Base-by-base conservation (phyloP, 1,284 basidiomycete genomes). In the Fistulinella cinereoalba region DNA sequence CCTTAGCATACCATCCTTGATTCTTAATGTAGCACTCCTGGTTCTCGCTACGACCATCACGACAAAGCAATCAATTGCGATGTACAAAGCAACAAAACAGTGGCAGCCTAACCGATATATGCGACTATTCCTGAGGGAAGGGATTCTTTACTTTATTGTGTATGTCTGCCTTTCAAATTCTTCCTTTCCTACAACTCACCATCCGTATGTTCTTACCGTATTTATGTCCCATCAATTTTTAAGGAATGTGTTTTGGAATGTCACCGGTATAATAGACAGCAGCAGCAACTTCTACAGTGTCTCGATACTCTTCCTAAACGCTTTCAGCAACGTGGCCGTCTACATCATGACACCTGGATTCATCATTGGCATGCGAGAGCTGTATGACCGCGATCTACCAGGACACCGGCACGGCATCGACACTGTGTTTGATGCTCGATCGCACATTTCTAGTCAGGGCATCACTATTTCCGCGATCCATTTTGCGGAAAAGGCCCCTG, bases 61-160 rank as follows among this genome's bases (percentile, higher is more conserved):
- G 3, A 1, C 33, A 11, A 31, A 15, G 12, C 16, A 23, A 15
- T 42, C 41, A 2, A 4, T 33, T 5, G 11, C 9, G 6, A 42
- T 25, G 29, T 42, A 42, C 21, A 32, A 27, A 25, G 44, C 31
- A 3, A 40, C 37, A 3, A 33, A 24, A 6, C 6, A 3, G 16
- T 42, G 41, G 41, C 37, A 25, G 29, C 23, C 29, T 10, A 39
- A 45, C 11, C 28, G 16, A 16, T 45, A 45, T 22, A 32, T 27
- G 37, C 29, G 33, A 16, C 43, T 7, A 21, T 12, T 45, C 3
- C 5, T 33, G 13, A 33, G 24, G 15, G 43, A 45, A 9, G 43
- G 43, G 6, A 21, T 39, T 15, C 9, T 39, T 4, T 45, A 40
- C 12, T 45, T 45, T 11, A 5, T 37, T 18, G 16, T 18, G 32